Evolutionary conservation across 306 rosid species (phyloP), one percentile per base, ranked within the genome.

Genomic region (Prunus fruticosa): DNA sequence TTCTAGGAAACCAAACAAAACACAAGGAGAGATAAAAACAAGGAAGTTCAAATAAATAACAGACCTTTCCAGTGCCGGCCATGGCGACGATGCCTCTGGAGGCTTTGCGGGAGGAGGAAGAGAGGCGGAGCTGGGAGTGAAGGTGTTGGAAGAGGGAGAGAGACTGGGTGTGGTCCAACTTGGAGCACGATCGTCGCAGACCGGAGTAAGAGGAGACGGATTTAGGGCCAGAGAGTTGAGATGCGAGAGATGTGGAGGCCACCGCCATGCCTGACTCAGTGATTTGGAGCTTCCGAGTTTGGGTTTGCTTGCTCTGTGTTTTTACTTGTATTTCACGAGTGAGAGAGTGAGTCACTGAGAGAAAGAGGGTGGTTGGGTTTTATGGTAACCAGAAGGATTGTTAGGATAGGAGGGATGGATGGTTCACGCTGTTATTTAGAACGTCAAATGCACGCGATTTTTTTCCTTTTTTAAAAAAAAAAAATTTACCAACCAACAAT

Each of bases 51-150:
- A 49, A 46, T 62, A n/a, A 58, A 64, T 0, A 0, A 67, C 4
- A 4, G 15, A 95, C 99, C 96, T 89, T 95, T 78, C 96, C 99
- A 4, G 97, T 57, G 84, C 97, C 93, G 57, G 97, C 96, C 99
- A 95, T 95, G 87, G 93, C 74, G 54, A 92, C 72, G 22, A 92
- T 85, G 64, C 88, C 66, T 28, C 96, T 91, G 76, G 89, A 86
- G 79, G 85, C 84, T 78, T 87, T 95, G 76, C 82, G 52, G 11
- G 96, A 83, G 67, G 89, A 25, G 9, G 97, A 41, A 11, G 99
- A 83, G 14, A 90, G 72, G 69, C 91, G 93, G 79, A 90, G 85
- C 62, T 84, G 89, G 61, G 92, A 85, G 74, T 83, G 85, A 43
- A 85, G 62, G 54, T 83, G 79, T 7, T 86, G 87, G 70, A 88